Evolutionary conservation across 352 stramenopile species (phyloP), one percentile per base, ranked within the genome.

Genomic region (Globisporangium radiosum): DNA sequence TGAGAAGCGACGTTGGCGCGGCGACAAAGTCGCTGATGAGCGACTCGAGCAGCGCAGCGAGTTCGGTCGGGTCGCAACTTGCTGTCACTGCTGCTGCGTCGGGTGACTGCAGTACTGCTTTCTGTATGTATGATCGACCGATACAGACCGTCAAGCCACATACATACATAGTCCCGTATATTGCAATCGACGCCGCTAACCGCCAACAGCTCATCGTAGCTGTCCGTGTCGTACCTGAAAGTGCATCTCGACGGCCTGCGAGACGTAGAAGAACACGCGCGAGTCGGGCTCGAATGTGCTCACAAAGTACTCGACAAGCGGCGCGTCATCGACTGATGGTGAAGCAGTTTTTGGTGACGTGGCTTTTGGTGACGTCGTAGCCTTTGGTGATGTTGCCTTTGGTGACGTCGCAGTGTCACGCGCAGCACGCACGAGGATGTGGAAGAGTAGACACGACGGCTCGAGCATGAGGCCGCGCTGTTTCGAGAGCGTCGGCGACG

Each of bases 281-380:
- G 79, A 83, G 2, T 71, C 64, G 4, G 75, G 75, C 55, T 89
- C 79, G 52, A 89, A 87, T 5, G 76, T 89, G n/a, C 70, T 72
- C 39, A 89, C 66, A 48, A 75, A 81, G 57, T 72, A 60, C 54
- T 76, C 62, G 4, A 17, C 40, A 40, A 13, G 15, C 9, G 17
- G 7, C 36, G 42, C 15, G 42, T 4, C 9, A 17, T 4, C 17
- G 25, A 42, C 25, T 3, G 40, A 43, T 38, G 44, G 38, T 33
- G 25, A 33, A 25, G 19, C 19, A 6, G 36, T 33, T 38, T 57
- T 52, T n/a, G 19, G 3, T 33, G 25, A 33, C 19, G 2, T 38
- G 40, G 54, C 25, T 3, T 48, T 50, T 38, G 44, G 38, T 6
- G 52, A 59, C 51, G 15, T 47, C 17, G 14, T 11, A 1, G 17